Conservation (phyloP, 306 rosid species). For the Quercus berberidifolia region DNA sequence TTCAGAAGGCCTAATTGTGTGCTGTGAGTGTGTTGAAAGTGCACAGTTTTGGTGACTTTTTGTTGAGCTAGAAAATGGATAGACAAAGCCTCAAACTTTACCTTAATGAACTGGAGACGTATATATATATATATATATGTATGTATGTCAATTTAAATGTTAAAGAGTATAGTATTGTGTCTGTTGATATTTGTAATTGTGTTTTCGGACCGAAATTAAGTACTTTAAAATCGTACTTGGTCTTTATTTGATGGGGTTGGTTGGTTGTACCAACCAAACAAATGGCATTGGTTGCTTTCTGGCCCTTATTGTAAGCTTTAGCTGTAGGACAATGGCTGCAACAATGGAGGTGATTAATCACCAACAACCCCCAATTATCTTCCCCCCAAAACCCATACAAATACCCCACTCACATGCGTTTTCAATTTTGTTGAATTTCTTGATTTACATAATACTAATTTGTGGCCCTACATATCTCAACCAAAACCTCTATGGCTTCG, state of each 20-base stretch:
- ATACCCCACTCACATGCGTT: too few species aligned
- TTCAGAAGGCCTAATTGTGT: constrained; percentile 41
- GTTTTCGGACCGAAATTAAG: background rate
- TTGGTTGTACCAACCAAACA: background rate
- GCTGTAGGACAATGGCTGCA: too few species aligned
- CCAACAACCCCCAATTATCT: too few species aligned
- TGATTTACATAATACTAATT: too few species aligned
- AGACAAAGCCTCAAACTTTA: constrained; percentile 3
- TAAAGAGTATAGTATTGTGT: background rate
- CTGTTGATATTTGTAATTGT: background rate
- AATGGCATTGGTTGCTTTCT: background rate
- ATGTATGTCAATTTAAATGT: constrained; percentile 6
- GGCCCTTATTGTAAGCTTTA: background rate
- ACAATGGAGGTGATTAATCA: too few species aligned
- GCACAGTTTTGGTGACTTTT: constrained; percentile 32
- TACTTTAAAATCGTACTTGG: background rate
- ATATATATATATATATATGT: background rate
- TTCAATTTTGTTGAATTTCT: too few species aligned
- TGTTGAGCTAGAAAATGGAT: background rate
- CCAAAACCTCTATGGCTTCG: too few species aligned
- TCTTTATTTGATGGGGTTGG: too few species aligned
- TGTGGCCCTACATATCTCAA: too few species aligned
- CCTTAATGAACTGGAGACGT: background rate
- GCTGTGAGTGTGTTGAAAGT: constrained; percentile 7
- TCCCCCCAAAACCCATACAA: too few species aligned